Percentiles rank a stretch among this genome's conserved stretches.
These are phyloP conservation scores for Eucalyptus curtisii DNA, from an alignment of 345 rosid species.

Conservation along the genomic window DNA sequence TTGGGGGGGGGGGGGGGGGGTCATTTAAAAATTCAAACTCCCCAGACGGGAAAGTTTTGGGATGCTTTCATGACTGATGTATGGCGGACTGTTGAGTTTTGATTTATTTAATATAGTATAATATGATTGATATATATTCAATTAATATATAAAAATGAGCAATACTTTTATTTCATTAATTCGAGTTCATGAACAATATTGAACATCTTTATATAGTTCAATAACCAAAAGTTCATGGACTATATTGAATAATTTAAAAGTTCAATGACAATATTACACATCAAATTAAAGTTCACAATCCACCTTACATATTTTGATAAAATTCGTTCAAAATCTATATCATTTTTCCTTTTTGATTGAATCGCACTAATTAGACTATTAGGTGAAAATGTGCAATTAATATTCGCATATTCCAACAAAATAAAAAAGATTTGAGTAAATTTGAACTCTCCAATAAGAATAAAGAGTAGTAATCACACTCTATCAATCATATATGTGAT, in stretches of 20 bases:
- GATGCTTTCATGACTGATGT: fast-evolving
- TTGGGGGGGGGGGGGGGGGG: fast-evolving
- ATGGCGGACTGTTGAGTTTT: fast-evolving
- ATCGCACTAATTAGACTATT: fast-evolving
- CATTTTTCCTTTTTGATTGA: no score
- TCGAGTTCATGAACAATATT: fast-evolving
- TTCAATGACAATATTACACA: fast-evolving
- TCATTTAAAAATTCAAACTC: background rate
- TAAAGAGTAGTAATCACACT: background rate
- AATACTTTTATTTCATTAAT: fast-evolving
- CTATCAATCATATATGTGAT: background rate
- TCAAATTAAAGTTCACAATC: fast-evolving
- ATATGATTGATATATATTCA: background rate
- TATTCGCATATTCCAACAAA: fast-evolving
- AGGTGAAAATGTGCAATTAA: background rate
- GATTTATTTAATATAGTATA: no score
- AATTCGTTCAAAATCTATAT: fast-evolving
- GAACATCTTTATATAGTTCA: fast-evolving
- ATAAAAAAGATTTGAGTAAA: fast-evolving
- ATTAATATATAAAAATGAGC: no score
- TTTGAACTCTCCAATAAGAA: fast-evolving
- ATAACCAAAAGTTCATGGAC: fast-evolving
- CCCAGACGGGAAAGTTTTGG: fast-evolving
- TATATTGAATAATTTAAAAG: fast-evolving
- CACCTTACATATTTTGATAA: fast-evolving